Conservation (phyloP, 1,284 basidiomycete genomes). For the Ganoderma sinense region DNA sequence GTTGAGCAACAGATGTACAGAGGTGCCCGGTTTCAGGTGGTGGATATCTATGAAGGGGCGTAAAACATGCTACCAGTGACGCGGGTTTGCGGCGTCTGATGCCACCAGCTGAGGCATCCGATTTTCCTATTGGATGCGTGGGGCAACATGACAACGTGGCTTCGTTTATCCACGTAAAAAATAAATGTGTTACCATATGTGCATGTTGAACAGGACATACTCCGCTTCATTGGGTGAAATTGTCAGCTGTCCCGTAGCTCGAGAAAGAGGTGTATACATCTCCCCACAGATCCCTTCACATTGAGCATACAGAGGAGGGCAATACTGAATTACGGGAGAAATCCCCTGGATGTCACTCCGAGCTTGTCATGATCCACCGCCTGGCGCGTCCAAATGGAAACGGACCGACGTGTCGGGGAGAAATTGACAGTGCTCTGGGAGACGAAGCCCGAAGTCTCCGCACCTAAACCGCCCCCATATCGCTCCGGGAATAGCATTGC, state of each 20-base stretch:
- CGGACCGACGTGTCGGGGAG: background rate
- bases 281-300: background rate
- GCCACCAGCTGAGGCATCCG: too few species aligned
- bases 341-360: too few species aligned
- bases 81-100: background rate
- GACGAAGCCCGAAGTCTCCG: background rate
- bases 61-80: background rate
- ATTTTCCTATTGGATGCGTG: too few species aligned
- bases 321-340: too few species aligned
- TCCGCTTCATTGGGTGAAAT: background rate
- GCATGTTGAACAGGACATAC: background rate
- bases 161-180: background rate
- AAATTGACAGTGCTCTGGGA: background rate
- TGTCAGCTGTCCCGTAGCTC: background rate
- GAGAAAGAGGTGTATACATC: background rate
- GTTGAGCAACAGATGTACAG: background rate
- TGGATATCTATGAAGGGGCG: background rate
- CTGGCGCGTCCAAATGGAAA: background rate
- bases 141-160: background rate
- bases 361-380: background rate
- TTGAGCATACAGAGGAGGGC: background rate
- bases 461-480: background rate
- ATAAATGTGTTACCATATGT: too few species aligned
- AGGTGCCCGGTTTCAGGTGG: background rate
- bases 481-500: constrained; percentile 13